Evolutionary conservation across 2,329 filamentous ascomycete genomes (phyloP), one percentile per base, ranked within the genome.

Genomic region (Talaromyces verruculosus): DNA sequence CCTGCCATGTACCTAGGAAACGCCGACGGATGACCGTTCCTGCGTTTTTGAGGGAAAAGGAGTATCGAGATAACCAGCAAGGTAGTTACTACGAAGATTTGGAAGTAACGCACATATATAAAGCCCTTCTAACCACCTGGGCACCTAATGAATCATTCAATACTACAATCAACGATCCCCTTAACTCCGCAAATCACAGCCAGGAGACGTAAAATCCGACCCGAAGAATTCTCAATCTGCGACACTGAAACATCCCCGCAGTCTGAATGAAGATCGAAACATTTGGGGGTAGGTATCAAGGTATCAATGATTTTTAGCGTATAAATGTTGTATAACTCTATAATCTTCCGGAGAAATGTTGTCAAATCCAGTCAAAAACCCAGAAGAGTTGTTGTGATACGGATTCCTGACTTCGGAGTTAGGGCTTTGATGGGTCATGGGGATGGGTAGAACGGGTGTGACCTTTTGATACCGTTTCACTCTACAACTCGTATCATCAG

Each of bases 181-280:
- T 35, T 33, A 39, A 22, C 10, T 37, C n/a, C 49, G 28, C 49
- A 13, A 11, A 1, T 53, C 2, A 17, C 49, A 3, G 3, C 15
- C 7, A 33, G 25, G 49, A 17, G 49, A 33, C 7, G 2, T 5
- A 10, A 35, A 22, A 51, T 33, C 41, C 19, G 15, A 13, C 3
- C 43, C 59, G 30, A 61, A 37, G 59, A 49, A 61, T 53, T 53
- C 47, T 30, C 28, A 53, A 33, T 33, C 2, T 53, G 17, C 1
- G 28, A n/a, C 15, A 57, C 30, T 35, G 33, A 35, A 35, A 37
- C 11, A 22, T 22, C 53, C 51, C 53, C n/a, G 30, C 11, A 49
- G 19, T 45, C 28, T 17, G 43, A 49, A 61, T 57, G 53, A 39
- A 57, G 53, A 57, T 57, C 43, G 30, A 61, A 61, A 37, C 41